A percentile compares a stretch with the other conserved stretches of the same genome.
phyloP scores from a whole-genome alignment of 495 filamentous ascomycete species.

The Xylaria longipes region DNA sequence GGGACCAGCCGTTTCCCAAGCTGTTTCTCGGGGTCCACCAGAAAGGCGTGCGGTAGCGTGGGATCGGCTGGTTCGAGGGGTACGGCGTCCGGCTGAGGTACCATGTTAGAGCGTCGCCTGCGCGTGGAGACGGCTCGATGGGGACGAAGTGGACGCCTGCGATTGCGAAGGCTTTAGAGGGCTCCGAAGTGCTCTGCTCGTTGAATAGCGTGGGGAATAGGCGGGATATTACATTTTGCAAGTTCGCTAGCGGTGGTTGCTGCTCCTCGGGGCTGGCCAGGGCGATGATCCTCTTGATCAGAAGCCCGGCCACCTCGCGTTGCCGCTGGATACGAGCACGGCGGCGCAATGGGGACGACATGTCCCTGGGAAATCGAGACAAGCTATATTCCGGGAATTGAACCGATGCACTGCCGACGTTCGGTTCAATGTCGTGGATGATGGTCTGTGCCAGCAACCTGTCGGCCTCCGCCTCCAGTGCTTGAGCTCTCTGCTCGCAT shows the following conservation, averaged over 20 bases:
- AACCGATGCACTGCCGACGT: conserved; percentile 49
- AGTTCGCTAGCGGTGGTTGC: conserved; percentile 35
- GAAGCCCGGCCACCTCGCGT: conserved; percentile 46
- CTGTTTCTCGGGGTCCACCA: conserved; percentile 14
- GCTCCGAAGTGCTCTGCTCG: not conserved
- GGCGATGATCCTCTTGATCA: conserved; percentile 47
- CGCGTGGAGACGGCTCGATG: conserved; percentile 30
- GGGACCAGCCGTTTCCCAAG: not conserved
- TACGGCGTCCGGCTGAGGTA: conserved; percentile 50
- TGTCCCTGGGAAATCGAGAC: conserved; percentile 24
- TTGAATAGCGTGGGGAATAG: conserved; percentile 44
- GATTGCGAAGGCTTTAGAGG: conserved; percentile 57
- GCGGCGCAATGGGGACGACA: conserved; percentile 29
- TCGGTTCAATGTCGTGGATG: conserved; percentile 49
- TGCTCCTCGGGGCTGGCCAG: conserved; percentile 49
- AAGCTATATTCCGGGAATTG: conserved; percentile 43
- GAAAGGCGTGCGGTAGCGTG: conserved; percentile 17
- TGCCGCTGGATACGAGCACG: conserved; percentile 40
- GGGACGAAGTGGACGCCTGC: conserved; percentile 62
- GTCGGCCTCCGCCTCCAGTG: conserved; percentile 44
- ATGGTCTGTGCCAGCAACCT: conserved; percentile 38
- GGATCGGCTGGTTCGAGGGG: conserved; percentile 35
- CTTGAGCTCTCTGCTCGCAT: conserved; percentile 38
- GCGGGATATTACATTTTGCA: conserved; percentile 44
- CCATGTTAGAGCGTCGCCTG: conserved; percentile 36